Base-by-base conservation (phyloP, 2,329 filamentous ascomycete species). In the Paracoccidioides lutzii region DNA sequence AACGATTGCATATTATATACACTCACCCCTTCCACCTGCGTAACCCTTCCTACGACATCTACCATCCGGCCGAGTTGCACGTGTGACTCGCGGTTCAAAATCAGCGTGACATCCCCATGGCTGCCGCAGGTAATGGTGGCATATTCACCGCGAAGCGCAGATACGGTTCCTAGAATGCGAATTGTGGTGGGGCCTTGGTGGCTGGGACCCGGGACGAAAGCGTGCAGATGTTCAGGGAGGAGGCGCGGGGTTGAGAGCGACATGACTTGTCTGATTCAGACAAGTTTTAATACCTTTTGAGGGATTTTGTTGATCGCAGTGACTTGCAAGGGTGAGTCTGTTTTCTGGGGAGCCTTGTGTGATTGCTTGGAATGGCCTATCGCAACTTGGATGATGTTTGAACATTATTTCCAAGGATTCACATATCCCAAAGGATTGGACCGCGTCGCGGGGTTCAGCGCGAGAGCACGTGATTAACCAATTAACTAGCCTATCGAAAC, bases 101-200 rank as follows among this genome's bases (percentile, higher is more conserved):
- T 74, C 1, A 89, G 77, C 0, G 83, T 87, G 32, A 96, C 81
- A 28, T 82, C 79, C 0, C 91, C 91, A 32, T 83, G 67, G 32
- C 60, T 63, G 2, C 77, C 85, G 5, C 88, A 85, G 56, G 95
- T 89, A 35, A 97, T 80, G 5, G 83, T 82, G 0, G 90, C 91
- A 52, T 81, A 80, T 53, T 93, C 87, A 62, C 90, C 90, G 53
- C 84, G 84, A 30, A 97, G 77, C 65, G 93, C 84, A 3, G 81
- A 80, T 49, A 97, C 90, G 65, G 86, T 90, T 65, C 93, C 93
- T 4, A 95, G 78, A 55, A 97, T 77, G 64, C 90, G 90, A 59
- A 97, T 87, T 59, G 87, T 87, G 61, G 81, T 75, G 66, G 80
- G 72, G 52, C 74, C 71, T 56, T 64, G 63, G 35, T 63, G 59